Conservation (phyloP, 2,329 filamentous ascomycete genomes). For the Tolypocladium guangdongense region DNA sequence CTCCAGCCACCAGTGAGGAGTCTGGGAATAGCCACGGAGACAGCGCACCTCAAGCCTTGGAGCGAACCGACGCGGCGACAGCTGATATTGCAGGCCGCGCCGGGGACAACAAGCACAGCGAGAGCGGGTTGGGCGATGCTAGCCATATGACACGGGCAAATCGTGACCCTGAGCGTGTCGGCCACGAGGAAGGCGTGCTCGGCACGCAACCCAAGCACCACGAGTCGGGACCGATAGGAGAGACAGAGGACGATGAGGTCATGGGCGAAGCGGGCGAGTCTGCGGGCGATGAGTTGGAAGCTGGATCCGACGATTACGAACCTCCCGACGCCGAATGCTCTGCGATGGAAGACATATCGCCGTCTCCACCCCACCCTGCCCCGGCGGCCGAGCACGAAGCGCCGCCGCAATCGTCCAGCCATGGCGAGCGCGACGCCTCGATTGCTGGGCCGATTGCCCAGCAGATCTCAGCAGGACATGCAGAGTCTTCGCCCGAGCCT, state of each 20-base stretch:
- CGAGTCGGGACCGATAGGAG: neutral
- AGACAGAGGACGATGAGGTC: conserved; percentile 2
- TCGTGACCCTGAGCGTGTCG: neutral
- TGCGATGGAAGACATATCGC: conserved; percentile 1
- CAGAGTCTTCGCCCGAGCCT: conserved; percentile 12
- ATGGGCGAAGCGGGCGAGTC: conserved; percentile 11
- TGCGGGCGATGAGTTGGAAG: conserved; percentile 28
- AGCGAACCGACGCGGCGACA: neutral
- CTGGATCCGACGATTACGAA: conserved; percentile 42
- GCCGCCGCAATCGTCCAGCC: conserved; percentile 12
- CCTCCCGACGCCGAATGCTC: conserved; percentile 31
- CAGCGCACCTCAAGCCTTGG: neutral
- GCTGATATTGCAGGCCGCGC: neutral
- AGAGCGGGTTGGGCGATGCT: neutral
- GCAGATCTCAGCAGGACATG: conserved; percentile 19
- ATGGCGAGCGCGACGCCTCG: conserved; percentile 9
- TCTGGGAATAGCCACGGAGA: neutral
- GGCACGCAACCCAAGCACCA: neutral
- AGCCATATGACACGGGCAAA: neutral
- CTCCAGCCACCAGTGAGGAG: neutral
- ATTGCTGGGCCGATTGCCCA: conserved; percentile 11
- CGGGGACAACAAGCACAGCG: neutral
- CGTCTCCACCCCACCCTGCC: conserved; percentile 2
- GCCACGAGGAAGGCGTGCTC: neutral
- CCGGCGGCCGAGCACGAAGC: conserved; percentile 9